Evolutionary conservation across 805 yeast genomes (phyloP), one percentile per base, ranked within the genome.

Genomic region (Isabelozyma pseudorhagii): DNA sequence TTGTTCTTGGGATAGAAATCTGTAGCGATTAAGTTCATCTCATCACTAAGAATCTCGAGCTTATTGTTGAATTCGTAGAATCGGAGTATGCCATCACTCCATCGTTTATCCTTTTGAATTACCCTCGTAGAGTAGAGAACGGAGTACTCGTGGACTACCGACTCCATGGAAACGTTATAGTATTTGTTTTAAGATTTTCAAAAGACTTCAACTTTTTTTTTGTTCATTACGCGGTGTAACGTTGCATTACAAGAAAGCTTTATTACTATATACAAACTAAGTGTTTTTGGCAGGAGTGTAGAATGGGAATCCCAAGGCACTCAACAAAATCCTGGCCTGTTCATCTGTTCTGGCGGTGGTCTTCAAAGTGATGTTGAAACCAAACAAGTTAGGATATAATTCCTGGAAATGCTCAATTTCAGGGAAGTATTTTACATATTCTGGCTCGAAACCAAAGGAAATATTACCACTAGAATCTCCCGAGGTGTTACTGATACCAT

Each of bases 371-470:
- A 94, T 77, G 64, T 90, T 87, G 77, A 93, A 79, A 50, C 97
- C 97, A 64, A 84, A 89, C 29, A 91, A 82, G 55, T 77, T 81
- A 38, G 96, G 92, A 89, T 93, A 94, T 55, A 87, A 74, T 66
- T 93, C 98, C 65, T 85, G 90, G 69, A 87, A 90, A 50, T 85
- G 81, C 64, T 92, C 97, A 53, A 94, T 83, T 70, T 94, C 99
- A 3, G 99, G 99, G 80, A 94, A 94, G 62, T 78, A 79, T 60
- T 81, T 83, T 46, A 88, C 82, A 59, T 89, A 90, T 47, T 86
- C 89, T 2, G 89, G 83, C 40, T 80, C 81, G 58, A 94, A 69
- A 42, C 97, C 97, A 63, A 94, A 84, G 8, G 94, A 79, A 50
- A 96, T 80, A 66, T 89, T 88, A 50, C 99, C 99, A 60, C 77